Evolutionary conservation across 2,329 filamentous ascomycete genomes (phyloP).

Genomic region (Sclerotinia borealis): DNA sequence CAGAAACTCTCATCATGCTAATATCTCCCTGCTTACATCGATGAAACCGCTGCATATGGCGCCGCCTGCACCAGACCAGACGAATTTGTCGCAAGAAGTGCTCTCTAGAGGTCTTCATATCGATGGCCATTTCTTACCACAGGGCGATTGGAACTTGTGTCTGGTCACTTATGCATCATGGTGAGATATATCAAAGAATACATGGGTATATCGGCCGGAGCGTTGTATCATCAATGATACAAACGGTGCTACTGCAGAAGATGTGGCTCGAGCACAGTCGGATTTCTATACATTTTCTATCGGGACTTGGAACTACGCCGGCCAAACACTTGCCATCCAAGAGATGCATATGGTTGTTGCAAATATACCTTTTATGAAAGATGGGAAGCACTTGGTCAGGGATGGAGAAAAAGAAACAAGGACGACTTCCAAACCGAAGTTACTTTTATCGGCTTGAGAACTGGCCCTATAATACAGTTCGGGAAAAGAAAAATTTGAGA

Average conservation of each 20-base stretch:
- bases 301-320: conserved; percentile 25
- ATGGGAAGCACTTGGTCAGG: too few relatives aligned
- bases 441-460: background rate
- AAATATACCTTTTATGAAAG: too few relatives aligned
- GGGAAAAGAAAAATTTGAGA: background rate
- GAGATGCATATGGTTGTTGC: conserved; percentile 26
- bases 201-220: conserved; percentile 38
- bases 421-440: background rate
- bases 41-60: background rate
- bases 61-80: too few relatives aligned
- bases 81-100: conserved; percentile 15
- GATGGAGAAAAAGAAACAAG: background rate
- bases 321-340: conserved; percentile 22
- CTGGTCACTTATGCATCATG: conserved; percentile 41
- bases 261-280: conserved; percentile 14
- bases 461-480: too few relatives aligned
- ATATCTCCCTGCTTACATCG: background rate
- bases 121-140: conserved; percentile 31
- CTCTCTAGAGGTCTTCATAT: conserved; percentile 20
- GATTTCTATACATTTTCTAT: conserved; percentile 27
- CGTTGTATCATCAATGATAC: conserved; percentile 35
- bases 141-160: conserved; percentile 39
- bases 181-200: conserved; percentile 38
- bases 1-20: background rate
- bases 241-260: background rate